Conservation (phyloP, 2,329 filamentous ascomycete species). For the Fusarium sp. region DNA sequence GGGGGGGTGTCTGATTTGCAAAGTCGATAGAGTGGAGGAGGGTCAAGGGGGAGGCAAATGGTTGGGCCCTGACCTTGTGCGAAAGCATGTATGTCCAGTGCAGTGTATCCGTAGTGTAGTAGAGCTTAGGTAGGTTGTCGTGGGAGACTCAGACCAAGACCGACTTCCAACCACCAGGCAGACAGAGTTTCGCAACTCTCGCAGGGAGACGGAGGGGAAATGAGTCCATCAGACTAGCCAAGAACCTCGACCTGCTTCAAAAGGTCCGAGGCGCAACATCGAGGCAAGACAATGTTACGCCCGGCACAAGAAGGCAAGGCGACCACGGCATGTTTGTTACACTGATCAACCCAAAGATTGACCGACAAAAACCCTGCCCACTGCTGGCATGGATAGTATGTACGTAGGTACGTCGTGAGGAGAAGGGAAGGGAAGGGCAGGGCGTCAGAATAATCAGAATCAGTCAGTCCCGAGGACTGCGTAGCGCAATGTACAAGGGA, state of each 20-base stretch:
- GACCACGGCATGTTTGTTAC: background rate
- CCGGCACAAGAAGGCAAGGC: background rate
- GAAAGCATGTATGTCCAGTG: conserved; percentile 16
- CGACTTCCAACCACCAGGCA: conserved; percentile 31
- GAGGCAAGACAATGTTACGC: conserved; percentile 6
- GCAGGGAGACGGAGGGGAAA: conserved; percentile 30
- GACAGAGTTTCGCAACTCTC: conserved; percentile 21
- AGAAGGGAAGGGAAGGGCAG: background rate
- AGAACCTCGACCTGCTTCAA: conserved; percentile 29
- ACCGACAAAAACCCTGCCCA: conserved; percentile 37
- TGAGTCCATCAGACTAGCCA: conserved; percentile 16
- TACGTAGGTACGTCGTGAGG: conserved; percentile 17
- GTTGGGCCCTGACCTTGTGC: conserved; percentile 29
- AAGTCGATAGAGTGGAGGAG: conserved; percentile 35
- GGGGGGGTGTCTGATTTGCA: conserved; percentile 38
- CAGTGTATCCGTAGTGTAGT: conserved; percentile 5
- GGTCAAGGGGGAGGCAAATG: conserved; percentile 39
- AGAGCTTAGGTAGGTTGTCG: conserved; percentile 8
- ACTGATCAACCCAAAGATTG: conserved; percentile 25
- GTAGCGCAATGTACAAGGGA: conserved; percentile 1
- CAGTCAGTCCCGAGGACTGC: conserved; percentile 2
- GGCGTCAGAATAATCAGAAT: conserved; percentile 8
- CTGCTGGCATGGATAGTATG: conserved; percentile 34
- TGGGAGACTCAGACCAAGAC: conserved; percentile 15
- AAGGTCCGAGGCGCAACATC: conserved; percentile 25